Evolutionary conservation across 805 yeast genomes (phyloP).

Genomic region (Teunomyces stri): DNA sequence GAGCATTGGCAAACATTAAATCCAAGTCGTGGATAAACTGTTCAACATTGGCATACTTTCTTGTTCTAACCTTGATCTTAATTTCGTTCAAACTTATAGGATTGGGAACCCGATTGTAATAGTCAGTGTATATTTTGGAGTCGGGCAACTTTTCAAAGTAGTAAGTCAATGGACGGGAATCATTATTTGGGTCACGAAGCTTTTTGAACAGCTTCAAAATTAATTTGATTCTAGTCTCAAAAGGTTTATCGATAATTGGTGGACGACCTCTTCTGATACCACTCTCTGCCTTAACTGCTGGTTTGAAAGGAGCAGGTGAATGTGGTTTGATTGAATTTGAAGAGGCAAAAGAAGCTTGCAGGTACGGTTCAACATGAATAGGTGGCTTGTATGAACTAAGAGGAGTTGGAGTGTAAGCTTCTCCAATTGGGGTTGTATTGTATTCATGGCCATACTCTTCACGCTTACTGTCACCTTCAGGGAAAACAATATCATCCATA

Average conservation of each 20-base stretch:
- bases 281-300: slow-evolving; percentile 20
- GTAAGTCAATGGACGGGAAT: slow-evolving; percentile 50
- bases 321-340: not conserved
- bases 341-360: not conserved
- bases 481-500: slow-evolving; percentile 10
- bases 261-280: slow-evolving; percentile 85
- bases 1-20: slow-evolving; percentile 71
- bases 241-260: slow-evolving; percentile 86
- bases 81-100: slow-evolving; percentile 74
- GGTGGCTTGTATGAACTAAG: slow-evolving; percentile 4
- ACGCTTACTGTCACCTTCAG: slow-evolving; percentile 6
- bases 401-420: slow-evolving; percentile 3
- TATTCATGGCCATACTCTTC: slow-evolving; percentile 1
- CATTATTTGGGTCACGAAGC: slow-evolving; percentile 51
- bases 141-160: slow-evolving; percentile 85
- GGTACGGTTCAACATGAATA: slow-evolving; percentile 1
- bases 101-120: slow-evolving; percentile 50
- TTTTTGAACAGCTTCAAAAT: slow-evolving; percentile 79
- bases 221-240: slow-evolving; percentile 87
- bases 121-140: slow-evolving; percentile 50
- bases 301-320: slow-evolving; percentile 6
- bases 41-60: slow-evolving; percentile 76
- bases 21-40: slow-evolving; percentile 74
- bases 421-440: slow-evolving; percentile 5
- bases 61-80: slow-evolving; percentile 77